Percentiles rank a stretch among this genome's conserved stretches.
Conservation (phyloP, 2,329 filamentous ascomycete genomes). For the Neofusicoccum sp. region DNA sequence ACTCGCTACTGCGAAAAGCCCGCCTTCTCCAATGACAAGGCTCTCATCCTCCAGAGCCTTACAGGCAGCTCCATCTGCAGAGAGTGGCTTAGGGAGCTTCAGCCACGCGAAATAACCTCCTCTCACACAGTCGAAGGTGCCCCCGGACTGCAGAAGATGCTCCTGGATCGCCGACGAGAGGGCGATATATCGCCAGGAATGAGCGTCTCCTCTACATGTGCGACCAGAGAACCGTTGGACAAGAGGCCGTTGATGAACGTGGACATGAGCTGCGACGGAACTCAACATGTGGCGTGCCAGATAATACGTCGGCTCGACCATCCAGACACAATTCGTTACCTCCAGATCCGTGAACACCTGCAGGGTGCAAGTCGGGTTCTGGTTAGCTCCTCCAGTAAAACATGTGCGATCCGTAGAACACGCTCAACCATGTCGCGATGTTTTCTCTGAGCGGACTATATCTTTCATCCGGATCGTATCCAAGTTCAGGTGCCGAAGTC, state of each 20-base stretch:
- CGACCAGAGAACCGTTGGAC: conserved; percentile 50
- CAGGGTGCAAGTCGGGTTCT: conserved; percentile 74
- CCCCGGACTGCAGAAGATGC: conserved; percentile 62
- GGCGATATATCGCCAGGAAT: conserved; percentile 53
- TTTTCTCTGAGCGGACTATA: conserved; percentile 66
- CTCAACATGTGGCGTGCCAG: conserved; percentile 75
- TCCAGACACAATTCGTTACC: conserved; percentile 74
- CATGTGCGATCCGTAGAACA: conserved; percentile 53
- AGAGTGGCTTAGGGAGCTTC: conserved; percentile 55
- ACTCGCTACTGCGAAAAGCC: conserved; percentile 61
- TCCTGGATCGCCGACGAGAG: conserved; percentile 60
- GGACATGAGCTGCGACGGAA: conserved; percentile 58
- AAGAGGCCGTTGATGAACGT: conserved; percentile 57
- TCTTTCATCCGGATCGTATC: conserved; percentile 78
- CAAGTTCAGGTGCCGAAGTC: conserved; percentile 61
- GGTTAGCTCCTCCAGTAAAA: conserved; percentile 80
- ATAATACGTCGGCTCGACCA: conserved; percentile 79
- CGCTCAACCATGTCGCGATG: conserved; percentile 67
- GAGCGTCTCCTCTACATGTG: conserved; percentile 52
- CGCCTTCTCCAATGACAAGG: conserved; percentile 65
- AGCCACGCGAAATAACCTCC: conserved; percentile 90
- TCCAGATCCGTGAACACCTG: conserved; percentile 77
- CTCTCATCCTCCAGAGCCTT: conserved; percentile 62
- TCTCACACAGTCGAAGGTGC: conserved; percentile 29
- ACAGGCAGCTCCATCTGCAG: conserved; percentile 55